Evolutionary conservation across 1,139 yeast genomes (phyloP).

Genomic region (Saccharomycopsis crataegensis): DNA sequence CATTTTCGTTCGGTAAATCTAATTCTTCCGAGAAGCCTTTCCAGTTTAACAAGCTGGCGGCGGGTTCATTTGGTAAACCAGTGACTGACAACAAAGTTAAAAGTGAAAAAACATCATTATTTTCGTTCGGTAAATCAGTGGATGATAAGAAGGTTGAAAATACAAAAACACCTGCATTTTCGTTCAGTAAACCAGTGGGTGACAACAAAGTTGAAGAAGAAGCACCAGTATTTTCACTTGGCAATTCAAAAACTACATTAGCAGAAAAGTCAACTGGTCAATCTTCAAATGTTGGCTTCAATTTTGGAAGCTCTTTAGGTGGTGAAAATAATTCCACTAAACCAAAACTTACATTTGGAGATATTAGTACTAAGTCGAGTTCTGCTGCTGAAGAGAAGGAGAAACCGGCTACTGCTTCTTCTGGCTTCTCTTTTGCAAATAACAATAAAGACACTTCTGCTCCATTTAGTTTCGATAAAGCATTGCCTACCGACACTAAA

Average conservation of each 20-base stretch:
- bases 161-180: not conserved
- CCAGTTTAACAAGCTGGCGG: no score
- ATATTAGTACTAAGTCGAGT: not conserved
- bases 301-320: not conserved
- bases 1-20: no score
- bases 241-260: not conserved
- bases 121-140: no score
- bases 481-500: no score
- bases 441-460: not conserved
- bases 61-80: no score
- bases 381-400: not conserved
- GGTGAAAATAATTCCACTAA: not conserved
- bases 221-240: not conserved
- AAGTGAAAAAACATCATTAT: no score
- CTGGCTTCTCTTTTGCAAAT: not conserved
- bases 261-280: not conserved
- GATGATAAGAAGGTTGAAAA: no score
- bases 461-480: no score
- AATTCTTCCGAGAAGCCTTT: no score
- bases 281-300: not conserved
- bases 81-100: no score
- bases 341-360: not conserved
- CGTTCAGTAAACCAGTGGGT: not conserved
- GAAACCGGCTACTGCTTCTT: not conserved
- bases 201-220: not conserved